Base-by-base conservation (phyloP, 2,329 filamentous ascomycete species). In the Fusarium burgessii region DNA sequence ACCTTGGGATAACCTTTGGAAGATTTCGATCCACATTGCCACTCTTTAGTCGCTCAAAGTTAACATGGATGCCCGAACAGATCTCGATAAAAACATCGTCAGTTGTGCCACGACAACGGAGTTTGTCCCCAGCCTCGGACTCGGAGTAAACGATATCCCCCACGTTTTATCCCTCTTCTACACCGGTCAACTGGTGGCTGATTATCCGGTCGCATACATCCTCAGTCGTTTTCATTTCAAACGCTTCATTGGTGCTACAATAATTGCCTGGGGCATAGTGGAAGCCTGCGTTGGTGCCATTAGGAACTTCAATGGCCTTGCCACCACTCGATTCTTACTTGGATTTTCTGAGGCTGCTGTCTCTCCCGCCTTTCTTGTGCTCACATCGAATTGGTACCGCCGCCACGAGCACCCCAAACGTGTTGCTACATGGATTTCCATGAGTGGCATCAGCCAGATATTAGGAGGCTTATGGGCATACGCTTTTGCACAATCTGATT, bases 321-420 rank as follows among this genome's bases (percentile, higher is more conserved):
- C 74, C 14, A 67, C 70, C 0, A 67, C 69, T 6, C 62, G 78
- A 8, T 79, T 78, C 65, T 66, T 79, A n/a, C 76, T 79, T 5
- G 78, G 78, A 4, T 73, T 79, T 36, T 55, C 70, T 23, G 78
- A 80, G 40, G 77, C 73, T 13, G 74, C 75, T 8, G 77, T 80
- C 1, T 78, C 77, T 3, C 78, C 78, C 4, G 77, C 77, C 20
- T 80, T 80, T 56, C 70, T 80, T 35, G 76, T 77, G 45, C 75
- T 80, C 45, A 80, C 77, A 4, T 76, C 73, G 17, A 76, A 74
- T 41, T 80, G 76, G 77, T 80, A 79, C 56, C 72, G 70, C 11
- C 68, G 66, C 11, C 64, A 68, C 23, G 78, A 80, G 49, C 78
- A 80, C 32, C 72, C 77, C 11, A 67, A 77, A 25, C 76, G 79